Evolutionary conservation across 2,329 filamentous ascomycete species (phyloP).

Genomic region (Phialophora verrucosa): DNA sequence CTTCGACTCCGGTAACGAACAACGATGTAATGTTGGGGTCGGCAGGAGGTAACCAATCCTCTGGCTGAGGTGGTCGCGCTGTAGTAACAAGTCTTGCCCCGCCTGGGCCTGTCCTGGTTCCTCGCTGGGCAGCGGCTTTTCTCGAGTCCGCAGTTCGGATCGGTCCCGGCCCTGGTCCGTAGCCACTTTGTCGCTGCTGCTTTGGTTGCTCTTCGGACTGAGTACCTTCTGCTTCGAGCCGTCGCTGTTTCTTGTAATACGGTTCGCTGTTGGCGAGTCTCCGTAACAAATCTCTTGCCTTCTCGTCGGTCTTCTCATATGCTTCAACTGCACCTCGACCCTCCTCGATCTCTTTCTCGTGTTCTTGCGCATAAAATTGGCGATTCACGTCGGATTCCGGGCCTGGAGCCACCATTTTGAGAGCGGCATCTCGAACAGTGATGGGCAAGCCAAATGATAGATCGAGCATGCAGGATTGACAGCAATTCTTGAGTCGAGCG

Average conservation of each 20-base stretch:
- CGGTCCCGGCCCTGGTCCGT: constrained; percentile 57
- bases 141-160: constrained; percentile 73
- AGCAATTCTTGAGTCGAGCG: constrained; percentile 97
- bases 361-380: constrained; percentile 97
- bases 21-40: constrained; percentile 89
- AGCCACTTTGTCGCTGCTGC: constrained; percentile 48
- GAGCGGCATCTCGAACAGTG: constrained; percentile 88
- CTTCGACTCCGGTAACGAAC: constrained; percentile 93
- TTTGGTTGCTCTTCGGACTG: constrained; percentile 49
- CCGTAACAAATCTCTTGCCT: constrained; percentile 84
- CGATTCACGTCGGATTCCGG: constrained; percentile 91
- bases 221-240: constrained; percentile 66
- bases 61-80: constrained; percentile 77
- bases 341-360: constrained; percentile 93
- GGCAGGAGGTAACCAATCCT: constrained; percentile 83
- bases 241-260: constrained; percentile 87
- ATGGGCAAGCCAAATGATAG: constrained; percentile 94
- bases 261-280: constrained; percentile 89
- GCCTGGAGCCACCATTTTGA: constrained; percentile 97
- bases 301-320: constrained; percentile 97
- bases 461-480: constrained; percentile 98
- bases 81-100: constrained; percentile 68
- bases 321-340: constrained; percentile 83
- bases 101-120: constrained; percentile 54
- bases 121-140: constrained; percentile 47